Percentiles rank a stretch among this genome's conserved stretches.
Evolutionary conservation across 1,284 basidiomycete species (phyloP).

Genomic region (Volvariella volvacea): DNA sequence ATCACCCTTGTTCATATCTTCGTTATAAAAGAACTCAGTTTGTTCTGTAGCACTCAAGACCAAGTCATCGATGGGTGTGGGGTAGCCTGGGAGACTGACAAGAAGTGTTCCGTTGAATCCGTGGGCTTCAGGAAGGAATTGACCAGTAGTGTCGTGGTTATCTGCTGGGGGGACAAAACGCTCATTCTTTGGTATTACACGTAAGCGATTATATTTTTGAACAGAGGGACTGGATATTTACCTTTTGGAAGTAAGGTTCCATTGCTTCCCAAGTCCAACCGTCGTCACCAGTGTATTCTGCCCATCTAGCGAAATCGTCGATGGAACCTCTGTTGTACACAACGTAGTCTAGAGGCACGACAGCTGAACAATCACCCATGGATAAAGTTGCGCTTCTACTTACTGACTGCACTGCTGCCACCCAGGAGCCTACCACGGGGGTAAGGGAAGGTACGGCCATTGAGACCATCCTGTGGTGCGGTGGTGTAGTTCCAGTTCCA

Average conservation of each 20-base stretch:
- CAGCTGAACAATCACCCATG: too few relatives aligned
- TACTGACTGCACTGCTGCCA: conserved; percentile 6
- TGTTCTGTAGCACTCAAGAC: conserved; percentile 21
- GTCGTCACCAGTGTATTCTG: conserved; percentile 24
- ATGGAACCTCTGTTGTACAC: conserved; percentile 29
- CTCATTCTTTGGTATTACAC: not conserved
- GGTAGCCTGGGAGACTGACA: conserved; percentile 22
- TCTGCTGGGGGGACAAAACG: not conserved
- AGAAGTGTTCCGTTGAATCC: conserved; percentile 18
- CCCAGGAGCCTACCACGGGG: conserved; percentile 18
- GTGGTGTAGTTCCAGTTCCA: conserved; percentile 17
- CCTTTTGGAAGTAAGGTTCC: conserved; percentile 24
- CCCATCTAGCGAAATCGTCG: conserved; percentile 30
- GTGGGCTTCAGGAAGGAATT: not conserved
- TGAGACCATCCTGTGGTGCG: conserved; percentile 20
- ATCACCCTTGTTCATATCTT: conserved; percentile 22
- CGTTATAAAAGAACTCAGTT: not conserved
- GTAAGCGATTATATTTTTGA: not conserved
- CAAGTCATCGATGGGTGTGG: conserved; percentile 17
- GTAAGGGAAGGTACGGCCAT: conserved; percentile 19
- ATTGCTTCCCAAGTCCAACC: conserved; percentile 32
- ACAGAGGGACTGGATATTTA: conserved; percentile 5
- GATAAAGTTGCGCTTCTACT: not conserved
- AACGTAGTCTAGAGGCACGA: conserved; percentile 23
- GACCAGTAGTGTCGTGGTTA: conserved; percentile 1